Percentiles rank a stretch among this genome's conserved stretches.
phyloP scores from a whole-genome alignment of 306 rosid genomes.

The Pyrus betulifolia region DNA sequence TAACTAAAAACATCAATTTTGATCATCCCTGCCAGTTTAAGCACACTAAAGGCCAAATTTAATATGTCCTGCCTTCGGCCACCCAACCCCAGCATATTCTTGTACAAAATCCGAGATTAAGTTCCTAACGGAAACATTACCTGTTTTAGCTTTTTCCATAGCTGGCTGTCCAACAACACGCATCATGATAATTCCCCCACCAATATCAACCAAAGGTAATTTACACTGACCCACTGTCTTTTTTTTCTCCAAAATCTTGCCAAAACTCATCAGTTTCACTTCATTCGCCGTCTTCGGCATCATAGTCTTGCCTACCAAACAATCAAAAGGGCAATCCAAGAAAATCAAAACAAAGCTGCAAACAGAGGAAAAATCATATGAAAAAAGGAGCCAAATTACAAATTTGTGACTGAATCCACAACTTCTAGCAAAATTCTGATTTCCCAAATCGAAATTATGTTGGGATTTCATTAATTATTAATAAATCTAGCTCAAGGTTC shows the following conservation, averaged over 20 bases:
- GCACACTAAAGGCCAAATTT: neutral
- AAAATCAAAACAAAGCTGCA: slow-evolving; percentile 2
- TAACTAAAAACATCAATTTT: neutral
- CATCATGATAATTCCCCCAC: slow-evolving; percentile 64
- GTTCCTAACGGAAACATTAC: too few relatives aligned
- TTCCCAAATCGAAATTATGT: too few relatives aligned
- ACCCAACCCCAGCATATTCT: neutral
- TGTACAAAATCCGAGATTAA: too few relatives aligned
- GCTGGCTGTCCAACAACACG: slow-evolving; percentile 89
- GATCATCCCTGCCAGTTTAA: neutral
- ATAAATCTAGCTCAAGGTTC: too few relatives aligned
- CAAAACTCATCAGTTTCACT: slow-evolving; percentile 80
- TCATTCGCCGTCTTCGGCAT: slow-evolving; percentile 80
- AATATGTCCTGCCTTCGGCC: too few relatives aligned
- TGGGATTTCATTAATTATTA: too few relatives aligned
- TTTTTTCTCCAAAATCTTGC: slow-evolving; percentile 93
- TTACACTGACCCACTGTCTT: slow-evolving; percentile 90
- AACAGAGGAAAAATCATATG: neutral
- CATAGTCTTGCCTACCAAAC: slow-evolving; percentile 51
- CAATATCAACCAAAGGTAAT: slow-evolving; percentile 65
- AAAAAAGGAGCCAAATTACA: neutral
- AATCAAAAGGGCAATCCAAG: neutral
- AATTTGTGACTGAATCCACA: too few relatives aligned
- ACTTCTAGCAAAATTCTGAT: too few relatives aligned
- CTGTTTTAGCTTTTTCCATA: too few relatives aligned